Evolutionary conservation across 768 basidiomycete species (phyloP).

Genomic region (Mycena amicta): DNA sequence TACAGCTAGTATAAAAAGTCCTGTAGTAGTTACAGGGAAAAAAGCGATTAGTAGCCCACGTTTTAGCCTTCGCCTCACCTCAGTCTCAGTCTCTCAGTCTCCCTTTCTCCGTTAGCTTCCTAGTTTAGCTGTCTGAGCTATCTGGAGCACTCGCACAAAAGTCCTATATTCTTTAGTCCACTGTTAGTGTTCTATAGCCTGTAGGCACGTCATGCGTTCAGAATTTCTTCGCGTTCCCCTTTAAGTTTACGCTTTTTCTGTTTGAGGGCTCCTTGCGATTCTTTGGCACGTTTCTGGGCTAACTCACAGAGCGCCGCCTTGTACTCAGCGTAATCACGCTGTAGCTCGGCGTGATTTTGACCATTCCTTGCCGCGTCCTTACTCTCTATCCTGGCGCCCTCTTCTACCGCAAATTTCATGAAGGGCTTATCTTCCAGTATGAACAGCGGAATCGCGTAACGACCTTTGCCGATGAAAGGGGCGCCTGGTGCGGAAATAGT

Average conservation of each 20-base stretch:
- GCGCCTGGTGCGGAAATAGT: neutral
- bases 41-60: too few relatives aligned
- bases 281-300: neutral
- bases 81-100: too few relatives aligned
- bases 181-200: too few relatives aligned
- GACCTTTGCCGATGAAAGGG: slow-evolving; percentile 14
- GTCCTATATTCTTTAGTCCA: too few relatives aligned
- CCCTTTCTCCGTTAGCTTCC: too few relatives aligned
- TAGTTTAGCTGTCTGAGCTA: too few relatives aligned
- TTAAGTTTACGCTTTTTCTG: neutral
- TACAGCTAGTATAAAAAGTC: too few relatives aligned
- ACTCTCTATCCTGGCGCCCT: neutral
- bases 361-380: too few relatives aligned
- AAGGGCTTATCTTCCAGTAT: slow-evolving; percentile 10
- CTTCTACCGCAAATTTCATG: neutral
- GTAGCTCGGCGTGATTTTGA: neutral
- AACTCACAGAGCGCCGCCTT: neutral
- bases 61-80: too few relatives aligned
- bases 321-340: neutral
- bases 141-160: too few relatives aligned
- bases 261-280: neutral
- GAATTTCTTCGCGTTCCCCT: neutral
- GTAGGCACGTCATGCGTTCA: too few relatives aligned
- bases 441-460: slow-evolving; percentile 11
- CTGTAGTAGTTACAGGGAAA: too few relatives aligned